Base-by-base conservation (phyloP, 148 eudicot species). In the Polygonum aviculare region DNA sequence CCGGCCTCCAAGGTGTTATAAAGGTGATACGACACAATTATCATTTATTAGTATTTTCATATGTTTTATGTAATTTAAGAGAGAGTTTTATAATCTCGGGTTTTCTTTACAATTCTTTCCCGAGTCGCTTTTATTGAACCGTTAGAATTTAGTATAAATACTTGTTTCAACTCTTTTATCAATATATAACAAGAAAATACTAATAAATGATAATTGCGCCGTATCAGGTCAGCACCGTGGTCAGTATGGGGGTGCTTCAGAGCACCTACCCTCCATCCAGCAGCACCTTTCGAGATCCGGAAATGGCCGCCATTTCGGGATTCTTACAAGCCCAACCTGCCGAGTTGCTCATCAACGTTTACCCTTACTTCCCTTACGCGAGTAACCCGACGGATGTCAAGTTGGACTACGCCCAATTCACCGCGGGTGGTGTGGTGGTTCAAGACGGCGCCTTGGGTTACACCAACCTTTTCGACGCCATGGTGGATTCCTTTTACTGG, bases 211-310 rank as follows among this genome's bases (percentile, higher is more conserved):
- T 26, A 0, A 26, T 26, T 26, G 31, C 1, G 31, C 1, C 47
- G 47, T 44, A 39, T 39, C 47, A 44, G 47, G 85, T 85, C 38
- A 84, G 86, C 4, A 87, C 94, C 0, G 85, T 81, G 47, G 76
- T 88, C 5, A 79, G 83, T 21, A 65, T 84, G 73, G 79, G 50
- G 50, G 79, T 84, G 4, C 50, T 88, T 21, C 82, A 74, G 1
- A 39, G 51, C 39, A 81, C 90, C 0, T 88, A 36, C 76, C 94
- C 94, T 1, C 93, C 94, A 8, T 90, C 94, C 75, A 0, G 77
- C 0, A 18, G 26, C 26, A 10, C n/a, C 5, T 71, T 45, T 33
- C 1, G 1, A 5, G 80, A 82, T 1, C 50, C 82, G 0, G 12
- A 4, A 4, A 74, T 88, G 73, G 35, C 3, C 1, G 48, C 38